Base-by-base conservation (phyloP, 352 stramenopile species). In the Globisporangium heterothallicum region DNA sequence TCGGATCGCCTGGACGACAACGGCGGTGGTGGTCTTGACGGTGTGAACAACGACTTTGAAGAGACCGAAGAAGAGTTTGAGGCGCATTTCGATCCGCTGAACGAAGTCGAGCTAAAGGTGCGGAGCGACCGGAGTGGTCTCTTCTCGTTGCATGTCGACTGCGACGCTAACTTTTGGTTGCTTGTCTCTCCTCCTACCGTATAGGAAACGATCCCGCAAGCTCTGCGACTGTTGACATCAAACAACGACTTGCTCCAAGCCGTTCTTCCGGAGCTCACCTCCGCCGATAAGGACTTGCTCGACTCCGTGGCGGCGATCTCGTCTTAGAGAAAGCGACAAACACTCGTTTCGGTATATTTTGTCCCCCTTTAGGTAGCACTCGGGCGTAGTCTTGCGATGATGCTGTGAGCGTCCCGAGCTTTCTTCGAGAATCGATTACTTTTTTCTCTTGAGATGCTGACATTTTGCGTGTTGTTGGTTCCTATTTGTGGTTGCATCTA, bases 31-130 rank as follows among this genome's bases (percentile, higher is more conserved):
- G 60, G 19, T 34, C 65, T 63, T 5, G 63, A 71, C 3, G 68
- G 73, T 12, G 52, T 65, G 25, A 56, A 71, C 12, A 64, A 70
- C 32, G 66, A 73, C 42, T 70, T 61, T 27, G 76, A 79, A 45
- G 74, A 84, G 25, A 60, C 72, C 1, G 78, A 92, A 42, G 75
- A 92, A 55, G 80, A 86, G 42, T 86, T 92, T 52, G 81, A 92
- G 48, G 78, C 81, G 0, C 76, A 88, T 40, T 89, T 92, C 49
- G 81, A 92, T 44, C 76, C 81, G 16, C 59, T 92, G 19, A 89
- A 86, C 49, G 81, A 92, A 4, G 59, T 92, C 13, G 76, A 89
- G 25, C 61, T 92, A 18, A 92, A 88, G 74, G 78, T 91, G 62
- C 51, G 14, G 12, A 12, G 21, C 13, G 10, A 35, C 19, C 24